Percentiles rank a stretch among this genome's conserved stretches.
Evolutionary conservation across 495 filamentous ascomycete genomes (phyloP).

Genomic region (Xylaria palmicola): DNA sequence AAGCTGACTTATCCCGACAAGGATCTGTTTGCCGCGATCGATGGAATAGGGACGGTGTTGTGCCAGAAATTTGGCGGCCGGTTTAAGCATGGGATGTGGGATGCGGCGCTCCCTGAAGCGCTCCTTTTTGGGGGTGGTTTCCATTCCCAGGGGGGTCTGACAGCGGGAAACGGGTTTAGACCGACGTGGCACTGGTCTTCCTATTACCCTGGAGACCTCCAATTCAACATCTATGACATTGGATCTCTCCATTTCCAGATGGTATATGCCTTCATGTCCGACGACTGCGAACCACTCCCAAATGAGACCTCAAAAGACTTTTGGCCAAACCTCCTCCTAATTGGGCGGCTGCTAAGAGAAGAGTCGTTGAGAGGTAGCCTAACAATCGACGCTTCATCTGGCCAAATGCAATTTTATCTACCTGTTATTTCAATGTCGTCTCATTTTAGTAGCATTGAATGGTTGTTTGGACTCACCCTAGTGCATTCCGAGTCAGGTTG

Average conservation of each 20-base stretch:
- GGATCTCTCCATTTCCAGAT: not conserved
- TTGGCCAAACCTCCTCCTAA: not conserved
- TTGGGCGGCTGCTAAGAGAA: not conserved
- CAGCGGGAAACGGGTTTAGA: not conserved
- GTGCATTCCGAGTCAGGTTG: no score
- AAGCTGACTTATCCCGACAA: not conserved
- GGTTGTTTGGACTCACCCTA: no score
- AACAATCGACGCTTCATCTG: no score
- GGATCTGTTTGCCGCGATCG: not conserved
- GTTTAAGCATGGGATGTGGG: not conserved
- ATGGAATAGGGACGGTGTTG: not conserved
- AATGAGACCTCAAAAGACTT: not conserved
- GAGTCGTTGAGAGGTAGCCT: no score
- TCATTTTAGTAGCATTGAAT: no score
- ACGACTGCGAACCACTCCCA: not conserved
- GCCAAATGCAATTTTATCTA: no score
- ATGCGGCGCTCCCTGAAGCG: not conserved
- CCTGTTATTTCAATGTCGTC: no score
- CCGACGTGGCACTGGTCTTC: not conserved
- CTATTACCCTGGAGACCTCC: not conserved
- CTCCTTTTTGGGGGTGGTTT: not conserved
- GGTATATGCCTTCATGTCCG: not conserved
- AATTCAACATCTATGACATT: not conserved
- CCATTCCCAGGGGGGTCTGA: rapidly evolving
- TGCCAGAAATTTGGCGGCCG: not conserved